Evolutionary conservation across 305 asterid genomes (phyloP).

Genomic region (Solanum hybrid): DNA sequence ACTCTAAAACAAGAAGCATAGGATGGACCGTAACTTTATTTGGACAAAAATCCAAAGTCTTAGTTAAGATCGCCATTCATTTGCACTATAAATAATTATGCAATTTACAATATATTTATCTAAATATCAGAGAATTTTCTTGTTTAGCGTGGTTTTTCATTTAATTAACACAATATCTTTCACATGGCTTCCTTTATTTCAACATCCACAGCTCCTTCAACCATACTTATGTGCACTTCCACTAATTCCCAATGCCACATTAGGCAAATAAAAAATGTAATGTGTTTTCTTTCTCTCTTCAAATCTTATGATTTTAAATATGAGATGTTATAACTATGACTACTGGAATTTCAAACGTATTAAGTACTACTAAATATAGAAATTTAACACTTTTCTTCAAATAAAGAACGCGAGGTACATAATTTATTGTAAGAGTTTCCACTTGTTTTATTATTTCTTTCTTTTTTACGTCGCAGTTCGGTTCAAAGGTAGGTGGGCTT

Average conservation of each 20-base stretch:
- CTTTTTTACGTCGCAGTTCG: background rate
- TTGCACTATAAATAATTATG: too few species aligned
- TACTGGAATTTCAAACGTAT: background rate
- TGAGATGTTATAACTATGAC: background rate
- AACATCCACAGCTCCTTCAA: constrained; percentile 13
- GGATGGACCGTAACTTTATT: too few species aligned
- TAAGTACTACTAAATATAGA: too few species aligned
- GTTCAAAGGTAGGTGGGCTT: constrained; percentile 9
- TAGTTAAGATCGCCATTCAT: too few species aligned
- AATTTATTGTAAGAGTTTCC: too few species aligned
- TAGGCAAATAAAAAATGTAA: constrained; percentile 8
- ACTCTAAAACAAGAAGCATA: too few species aligned
- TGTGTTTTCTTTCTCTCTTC: background rate
- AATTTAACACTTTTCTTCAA: background rate
- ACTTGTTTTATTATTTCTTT: background rate
- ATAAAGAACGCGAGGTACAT: background rate
- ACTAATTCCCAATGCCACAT: background rate
- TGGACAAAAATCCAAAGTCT: too few species aligned
- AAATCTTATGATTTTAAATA: background rate
- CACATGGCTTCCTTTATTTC: constrained; percentile 35
- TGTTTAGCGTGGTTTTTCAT: background rate
- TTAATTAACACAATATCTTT: background rate
- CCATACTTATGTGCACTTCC: constrained; percentile 7
- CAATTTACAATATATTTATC: background rate
- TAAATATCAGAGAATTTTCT: background rate